phyloP scores from a whole-genome alignment of 23 red algal species.

The Agarophyton chilense region DNA sequence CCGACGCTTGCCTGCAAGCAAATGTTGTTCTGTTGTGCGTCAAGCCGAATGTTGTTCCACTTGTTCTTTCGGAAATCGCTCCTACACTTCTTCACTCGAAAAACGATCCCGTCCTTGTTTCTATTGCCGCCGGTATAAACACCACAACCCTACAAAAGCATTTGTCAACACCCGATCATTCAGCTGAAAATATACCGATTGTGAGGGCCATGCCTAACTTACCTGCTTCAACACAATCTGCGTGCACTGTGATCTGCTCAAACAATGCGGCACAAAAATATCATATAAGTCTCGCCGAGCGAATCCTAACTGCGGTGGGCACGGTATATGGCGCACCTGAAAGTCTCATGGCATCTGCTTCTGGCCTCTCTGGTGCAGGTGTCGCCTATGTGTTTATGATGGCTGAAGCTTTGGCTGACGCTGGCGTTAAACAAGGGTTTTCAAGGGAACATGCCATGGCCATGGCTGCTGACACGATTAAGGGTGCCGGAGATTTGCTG shows the following conservation, averaged over 20 bases:
- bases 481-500: constrained; percentile 65
- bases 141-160: constrained; percentile 14
- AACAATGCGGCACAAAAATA: constrained; percentile 24
- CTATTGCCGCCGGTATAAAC: constrained; percentile 20
- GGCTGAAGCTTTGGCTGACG: constrained; percentile 81
- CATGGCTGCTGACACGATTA: constrained; percentile 63
- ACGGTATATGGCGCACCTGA: constrained; percentile 52
- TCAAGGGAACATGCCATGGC: constrained; percentile 43
- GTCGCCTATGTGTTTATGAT: constrained; percentile 77
- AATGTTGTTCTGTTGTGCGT: constrained; percentile 35
- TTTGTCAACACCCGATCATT: background rate
- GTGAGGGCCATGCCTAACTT: constrained; percentile 86
- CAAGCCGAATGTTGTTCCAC: constrained; percentile 37
- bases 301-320: constrained; percentile 63
- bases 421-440: constrained; percentile 73
- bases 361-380: constrained; percentile 68
- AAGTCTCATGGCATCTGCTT: constrained; percentile 54
- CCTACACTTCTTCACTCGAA: background rate
- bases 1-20: background rate
- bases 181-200: background rate
- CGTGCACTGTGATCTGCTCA: constrained; percentile 53
- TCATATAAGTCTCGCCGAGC: constrained; percentile 28
- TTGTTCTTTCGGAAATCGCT: constrained; percentile 31
- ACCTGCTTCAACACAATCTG: constrained; percentile 34
- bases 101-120: constrained; percentile 23